Base-by-base conservation (phyloP, 2,329 filamentous ascomycete genomes). In the Basipetospora chlamydospora region DNA sequence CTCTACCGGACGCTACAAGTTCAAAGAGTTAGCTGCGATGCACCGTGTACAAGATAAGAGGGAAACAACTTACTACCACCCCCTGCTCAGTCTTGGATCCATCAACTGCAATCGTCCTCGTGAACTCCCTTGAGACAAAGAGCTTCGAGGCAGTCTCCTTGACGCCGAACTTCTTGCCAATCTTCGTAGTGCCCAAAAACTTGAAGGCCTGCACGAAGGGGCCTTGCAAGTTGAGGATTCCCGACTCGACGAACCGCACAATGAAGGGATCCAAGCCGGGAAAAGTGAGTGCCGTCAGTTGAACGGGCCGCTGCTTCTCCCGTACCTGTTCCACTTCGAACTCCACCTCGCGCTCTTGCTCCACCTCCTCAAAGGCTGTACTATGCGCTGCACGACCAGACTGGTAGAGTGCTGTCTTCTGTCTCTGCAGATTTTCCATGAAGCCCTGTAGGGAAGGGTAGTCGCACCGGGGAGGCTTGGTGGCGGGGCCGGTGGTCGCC, bases 321-420 rank as follows among this genome's bases (percentile, higher is more conserved):
- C 72, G 65, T 0, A 75, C 61, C 6, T 61, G 54, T 39, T 79
- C 71, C 0, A 77, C 61, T 42, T 78, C 65, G 12, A 66, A 60
- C 3, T 67, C 71, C 0, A 77, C 61, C 41, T 79, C 73, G 12
- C 73, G 55, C 43, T 78, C 70, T 40, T 68, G 63, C 26, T 69
- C 66, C 0, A 68, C 74, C 38, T 81, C 76, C 33, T 77, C 63
- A 1, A 80, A 50, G 0, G 69, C 66, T 0, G 67, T 67, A 0
- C 56, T 58, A 35, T 66, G 59, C 2, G 60, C 55, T 1, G 63
- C 63, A 3, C 50, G 50, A 20, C 66, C 63, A 1, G 47, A 54
- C n/a, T 52, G 51, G 15, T 50, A 47, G 34, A 55, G 54, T 2
- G 39, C 39, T 26, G 46, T 49, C 12, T 45, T 51, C 17, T 51